Conservation (phyloP, 169 alveolate species). For the Babesia ovis region DNA sequence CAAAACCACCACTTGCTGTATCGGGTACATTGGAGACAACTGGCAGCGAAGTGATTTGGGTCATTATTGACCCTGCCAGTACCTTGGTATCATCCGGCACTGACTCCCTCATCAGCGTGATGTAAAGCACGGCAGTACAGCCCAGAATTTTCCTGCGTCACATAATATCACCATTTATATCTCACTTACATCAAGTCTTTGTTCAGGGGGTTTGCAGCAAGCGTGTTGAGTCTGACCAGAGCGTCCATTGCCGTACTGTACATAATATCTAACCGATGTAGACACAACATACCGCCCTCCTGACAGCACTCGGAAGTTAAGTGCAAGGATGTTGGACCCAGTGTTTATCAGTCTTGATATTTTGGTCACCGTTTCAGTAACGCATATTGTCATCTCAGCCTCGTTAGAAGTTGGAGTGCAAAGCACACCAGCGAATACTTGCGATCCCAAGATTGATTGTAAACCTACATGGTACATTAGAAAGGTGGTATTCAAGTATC, state of each 20-base stretch:
- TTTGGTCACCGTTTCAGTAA: conserved; percentile 21
- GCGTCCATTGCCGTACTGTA: conserved; percentile 58
- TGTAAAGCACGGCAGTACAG: conserved; percentile 43
- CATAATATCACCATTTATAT: neutral
- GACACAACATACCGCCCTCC: conserved; percentile 52
- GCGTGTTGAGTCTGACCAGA: conserved; percentile 49
- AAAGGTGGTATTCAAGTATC: conserved; percentile 8
- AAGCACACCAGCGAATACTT: conserved; percentile 21
- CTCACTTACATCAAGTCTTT: conserved; percentile 30
- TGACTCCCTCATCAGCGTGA: conserved; percentile 60
- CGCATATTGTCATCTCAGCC: conserved; percentile 51
- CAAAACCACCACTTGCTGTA: conserved; percentile 74
- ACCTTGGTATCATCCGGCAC: conserved; percentile 65
- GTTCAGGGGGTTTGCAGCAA: conserved; percentile 57
- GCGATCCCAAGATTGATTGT: conserved; percentile 13
- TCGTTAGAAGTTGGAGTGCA: conserved; percentile 52
- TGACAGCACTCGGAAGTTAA: conserved; percentile 45
- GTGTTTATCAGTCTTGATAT: conserved; percentile 7
- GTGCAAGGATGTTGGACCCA: conserved; percentile 28
- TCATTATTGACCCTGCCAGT: conserved; percentile 74
- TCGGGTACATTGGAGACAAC: conserved; percentile 75
- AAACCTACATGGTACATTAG: conserved; percentile 29
- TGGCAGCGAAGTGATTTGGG: conserved; percentile 74
- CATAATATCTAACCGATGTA: neutral
- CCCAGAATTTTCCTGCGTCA: conserved; percentile 43